A percentile compares a stretch with the other conserved stretches of the same genome.
Evolutionary conservation across 306 rosid genomes (phyloP).

Genomic region (Psophocarpus tetragonolobus): DNA sequence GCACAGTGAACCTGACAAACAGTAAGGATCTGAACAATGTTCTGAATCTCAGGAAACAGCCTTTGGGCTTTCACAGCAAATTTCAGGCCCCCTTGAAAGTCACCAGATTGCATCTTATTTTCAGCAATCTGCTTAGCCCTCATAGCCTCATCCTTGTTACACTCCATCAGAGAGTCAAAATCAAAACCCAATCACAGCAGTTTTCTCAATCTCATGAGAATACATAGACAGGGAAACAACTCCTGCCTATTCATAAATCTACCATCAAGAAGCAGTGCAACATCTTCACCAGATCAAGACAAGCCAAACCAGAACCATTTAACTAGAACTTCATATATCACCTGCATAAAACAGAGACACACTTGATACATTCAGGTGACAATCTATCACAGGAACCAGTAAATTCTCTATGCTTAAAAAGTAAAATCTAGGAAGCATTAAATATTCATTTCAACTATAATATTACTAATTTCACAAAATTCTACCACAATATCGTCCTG

Average conservation of each 20-base stretch:
- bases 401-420: not conserved
- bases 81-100: slow-evolving; percentile 77
- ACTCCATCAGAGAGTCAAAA: slow-evolving; percentile 66
- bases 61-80: slow-evolving; percentile 63
- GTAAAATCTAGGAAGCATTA: not conserved
- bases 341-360: not conserved
- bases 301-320: slow-evolving; percentile 33
- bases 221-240: slow-evolving; percentile 11
- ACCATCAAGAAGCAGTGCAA: slow-evolving; percentile 12
- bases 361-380: not conserved
- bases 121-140: slow-evolving; percentile 79
- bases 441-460: not conserved
- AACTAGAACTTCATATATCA: not conserved
- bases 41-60: slow-evolving; percentile 71
- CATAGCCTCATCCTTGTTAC: slow-evolving; percentile 89
- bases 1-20: slow-evolving; percentile 90
- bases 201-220: not conserved
- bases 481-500: not conserved
- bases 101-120: slow-evolving; percentile 55
- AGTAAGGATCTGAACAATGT: slow-evolving; percentile 61
- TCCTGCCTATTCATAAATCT: slow-evolving; percentile 20
- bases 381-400: not conserved
- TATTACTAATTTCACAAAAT: not conserved
- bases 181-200: slow-evolving; percentile 31
- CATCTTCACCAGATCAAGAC: slow-evolving; percentile 40